Percentiles rank a stretch among this genome's conserved stretches.
Evolutionary conservation across 164 flowering plant genomes (phyloP).

Genomic region (Stephania yunnanensis): DNA sequence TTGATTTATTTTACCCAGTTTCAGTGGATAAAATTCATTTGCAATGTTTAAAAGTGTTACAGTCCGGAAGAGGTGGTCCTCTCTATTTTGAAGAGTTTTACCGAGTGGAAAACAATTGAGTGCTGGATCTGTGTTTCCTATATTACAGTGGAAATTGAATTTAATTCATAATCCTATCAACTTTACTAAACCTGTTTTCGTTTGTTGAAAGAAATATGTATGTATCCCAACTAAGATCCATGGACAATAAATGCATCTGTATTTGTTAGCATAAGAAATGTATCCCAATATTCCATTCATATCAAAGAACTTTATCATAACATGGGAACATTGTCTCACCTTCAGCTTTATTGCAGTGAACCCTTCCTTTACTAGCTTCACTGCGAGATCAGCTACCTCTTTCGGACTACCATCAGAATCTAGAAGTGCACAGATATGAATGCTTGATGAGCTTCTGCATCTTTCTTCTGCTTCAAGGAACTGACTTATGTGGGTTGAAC

Average conservation of each 20-base stretch:
- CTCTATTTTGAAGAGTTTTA: too few relatives aligned
- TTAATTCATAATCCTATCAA: too few relatives aligned
- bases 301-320: background rate
- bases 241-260: background rate
- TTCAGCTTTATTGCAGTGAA: constrained; percentile 79
- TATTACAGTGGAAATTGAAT: too few relatives aligned
- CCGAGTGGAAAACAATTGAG: too few relatives aligned
- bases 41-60: too few relatives aligned
- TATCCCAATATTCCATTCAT: background rate
- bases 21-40: too few relatives aligned
- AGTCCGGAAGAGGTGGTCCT: too few relatives aligned
- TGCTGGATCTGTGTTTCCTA: too few relatives aligned
- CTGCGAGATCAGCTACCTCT: constrained; percentile 61
- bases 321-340: constrained; percentile 28
- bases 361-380: constrained; percentile 67
- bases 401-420: constrained; percentile 65
- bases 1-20: too few relatives aligned
- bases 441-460: constrained; percentile 21
- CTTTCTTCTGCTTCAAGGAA: constrained; percentile 20
- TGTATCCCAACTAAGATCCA: background rate
- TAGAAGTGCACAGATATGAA: constrained; percentile 76
- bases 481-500: constrained; percentile 12
- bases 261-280: too few relatives aligned
- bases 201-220: background rate
- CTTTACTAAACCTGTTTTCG: background rate